These are phyloP conservation scores for Pleodorina starrii DNA, from an alignment of 139 green algal species.

Conservation along the genomic window DNA sequence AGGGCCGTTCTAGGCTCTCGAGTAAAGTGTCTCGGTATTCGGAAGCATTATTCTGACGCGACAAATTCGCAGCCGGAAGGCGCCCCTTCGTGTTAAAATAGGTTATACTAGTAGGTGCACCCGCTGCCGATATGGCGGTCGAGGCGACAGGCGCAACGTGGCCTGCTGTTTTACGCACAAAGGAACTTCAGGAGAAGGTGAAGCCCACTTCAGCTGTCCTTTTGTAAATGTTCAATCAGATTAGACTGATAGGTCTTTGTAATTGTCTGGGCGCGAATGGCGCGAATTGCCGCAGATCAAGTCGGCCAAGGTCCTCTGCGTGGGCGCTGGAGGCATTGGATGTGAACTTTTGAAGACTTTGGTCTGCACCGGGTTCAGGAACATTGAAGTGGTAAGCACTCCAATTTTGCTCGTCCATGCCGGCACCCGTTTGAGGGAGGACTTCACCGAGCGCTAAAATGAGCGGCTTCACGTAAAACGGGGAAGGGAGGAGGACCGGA, in stretches of 20 bases:
- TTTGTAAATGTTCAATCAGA: not conserved
- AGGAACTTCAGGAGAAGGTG: constrained; percentile 44
- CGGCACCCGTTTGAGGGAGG: no score
- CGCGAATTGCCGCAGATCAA: constrained; percentile 14
- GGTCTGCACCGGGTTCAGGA: constrained; percentile 89
- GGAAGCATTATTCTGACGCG: no score
- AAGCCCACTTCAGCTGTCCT: not conserved
- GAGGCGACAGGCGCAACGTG: not conserved
- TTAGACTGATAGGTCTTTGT: not conserved
- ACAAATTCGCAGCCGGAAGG: no score
- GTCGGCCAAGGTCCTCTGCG: constrained; percentile 85
- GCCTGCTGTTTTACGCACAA: constrained; percentile 36
- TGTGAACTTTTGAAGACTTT: constrained; percentile 99
- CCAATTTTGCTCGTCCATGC: no score
- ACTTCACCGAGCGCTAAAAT: no score
- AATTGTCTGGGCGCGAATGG: not conserved
- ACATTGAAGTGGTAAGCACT: constrained; percentile 92
- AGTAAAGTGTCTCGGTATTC: no score
- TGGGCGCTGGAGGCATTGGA: constrained; percentile 98
- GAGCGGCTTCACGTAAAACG: no score
- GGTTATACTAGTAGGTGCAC: no score
- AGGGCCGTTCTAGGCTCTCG: no score
- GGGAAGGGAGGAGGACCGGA: no score
- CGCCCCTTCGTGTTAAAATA: no score
- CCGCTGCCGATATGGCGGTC: not conserved